phyloP scores from a whole-genome alignment of 2,329 filamentous ascomycete genomes.

The Monosporascus sp. region DNA sequence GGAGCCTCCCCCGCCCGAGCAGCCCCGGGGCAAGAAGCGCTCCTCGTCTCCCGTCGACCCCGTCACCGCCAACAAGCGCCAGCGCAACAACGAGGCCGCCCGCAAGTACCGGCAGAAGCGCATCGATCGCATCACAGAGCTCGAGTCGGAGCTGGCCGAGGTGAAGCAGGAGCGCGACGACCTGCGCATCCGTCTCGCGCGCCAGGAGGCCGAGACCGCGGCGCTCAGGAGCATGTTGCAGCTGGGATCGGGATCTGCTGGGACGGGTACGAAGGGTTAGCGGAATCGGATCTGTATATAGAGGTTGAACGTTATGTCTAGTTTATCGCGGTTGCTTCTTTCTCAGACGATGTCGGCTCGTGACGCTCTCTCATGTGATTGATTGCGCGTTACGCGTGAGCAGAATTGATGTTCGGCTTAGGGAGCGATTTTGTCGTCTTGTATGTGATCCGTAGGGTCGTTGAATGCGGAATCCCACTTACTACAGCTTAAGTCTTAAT shows the following conservation, averaged over 20 bases:
- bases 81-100: conserved; percentile 67
- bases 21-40: conserved; percentile 11
- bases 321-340: not conserved
- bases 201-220: conserved; percentile 61
- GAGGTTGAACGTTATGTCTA: conserved; percentile 8
- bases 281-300: conserved; percentile 9
- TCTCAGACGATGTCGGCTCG: conserved; percentile 30
- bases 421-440: conserved; percentile 27
- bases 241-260: conserved; percentile 19
- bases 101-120: conserved; percentile 68
- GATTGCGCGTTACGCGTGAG: conserved; percentile 5
- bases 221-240: conserved; percentile 50
- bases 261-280: conserved; percentile 17
- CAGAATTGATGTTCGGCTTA: conserved; percentile 21
- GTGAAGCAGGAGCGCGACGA: conserved; percentile 60
- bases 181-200: conserved; percentile 56
- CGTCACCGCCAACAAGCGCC: conserved; percentile 48
- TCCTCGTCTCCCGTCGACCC: conserved; percentile 23
- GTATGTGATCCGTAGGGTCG: not conserved
- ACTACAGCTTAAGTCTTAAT: not conserved
- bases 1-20: conserved; percentile 9
- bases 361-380: conserved; percentile 16
- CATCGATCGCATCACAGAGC: conserved; percentile 58
- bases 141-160: conserved; percentile 55
- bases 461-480: no score